phyloP scores from a whole-genome alignment of 768 basidiomycete genomes.

The Termitomyces sp. region DNA sequence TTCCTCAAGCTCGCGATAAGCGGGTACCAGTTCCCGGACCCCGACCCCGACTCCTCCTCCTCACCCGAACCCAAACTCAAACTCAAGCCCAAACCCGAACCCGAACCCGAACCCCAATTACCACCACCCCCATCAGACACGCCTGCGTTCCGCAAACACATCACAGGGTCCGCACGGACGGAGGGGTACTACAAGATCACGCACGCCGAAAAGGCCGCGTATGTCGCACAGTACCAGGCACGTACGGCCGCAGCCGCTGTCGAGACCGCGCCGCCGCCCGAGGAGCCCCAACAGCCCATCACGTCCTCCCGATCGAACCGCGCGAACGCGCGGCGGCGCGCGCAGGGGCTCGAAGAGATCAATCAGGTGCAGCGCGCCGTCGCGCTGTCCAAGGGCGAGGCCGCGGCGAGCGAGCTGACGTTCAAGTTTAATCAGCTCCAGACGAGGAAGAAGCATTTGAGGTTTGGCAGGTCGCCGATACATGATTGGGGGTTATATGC shows the following conservation, averaged over 20 bases:
- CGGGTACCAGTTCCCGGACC: slow-evolving; percentile 27
- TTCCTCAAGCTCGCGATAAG: slow-evolving; percentile 64
- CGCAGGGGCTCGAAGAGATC: slow-evolving; percentile 91
- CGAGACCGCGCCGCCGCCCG: slow-evolving; percentile 38
- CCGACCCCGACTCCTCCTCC: no score
- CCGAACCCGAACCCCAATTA: slow-evolving; percentile 13
- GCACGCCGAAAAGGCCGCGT: slow-evolving; percentile 85
- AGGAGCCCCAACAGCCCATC: slow-evolving; percentile 50
- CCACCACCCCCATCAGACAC: slow-evolving; percentile 32
- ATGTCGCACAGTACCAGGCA: slow-evolving; percentile 84
- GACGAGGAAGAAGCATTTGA: slow-evolving; percentile 95
- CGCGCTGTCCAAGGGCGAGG: slow-evolving; percentile 72
- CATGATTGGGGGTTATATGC: slow-evolving; percentile 99
- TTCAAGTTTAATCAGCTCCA: slow-evolving; percentile 99
- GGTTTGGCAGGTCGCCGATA: slow-evolving; percentile 92
- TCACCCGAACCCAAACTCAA: no score
- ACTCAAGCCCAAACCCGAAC: background rate
- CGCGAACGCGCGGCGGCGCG: slow-evolving; percentile 87
- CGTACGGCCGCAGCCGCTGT: slow-evolving; percentile 41
- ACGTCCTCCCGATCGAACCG: slow-evolving; percentile 86
- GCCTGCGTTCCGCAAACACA: slow-evolving; percentile 67
- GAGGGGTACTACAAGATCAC: slow-evolving; percentile 97
- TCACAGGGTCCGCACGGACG: slow-evolving; percentile 85
- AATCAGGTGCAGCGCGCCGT: slow-evolving; percentile 84
- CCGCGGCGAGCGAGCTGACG: slow-evolving; percentile 55